phyloP scores from a whole-genome alignment of 2,329 filamentous ascomycete species.

The Fonsecaea nubica region DNA sequence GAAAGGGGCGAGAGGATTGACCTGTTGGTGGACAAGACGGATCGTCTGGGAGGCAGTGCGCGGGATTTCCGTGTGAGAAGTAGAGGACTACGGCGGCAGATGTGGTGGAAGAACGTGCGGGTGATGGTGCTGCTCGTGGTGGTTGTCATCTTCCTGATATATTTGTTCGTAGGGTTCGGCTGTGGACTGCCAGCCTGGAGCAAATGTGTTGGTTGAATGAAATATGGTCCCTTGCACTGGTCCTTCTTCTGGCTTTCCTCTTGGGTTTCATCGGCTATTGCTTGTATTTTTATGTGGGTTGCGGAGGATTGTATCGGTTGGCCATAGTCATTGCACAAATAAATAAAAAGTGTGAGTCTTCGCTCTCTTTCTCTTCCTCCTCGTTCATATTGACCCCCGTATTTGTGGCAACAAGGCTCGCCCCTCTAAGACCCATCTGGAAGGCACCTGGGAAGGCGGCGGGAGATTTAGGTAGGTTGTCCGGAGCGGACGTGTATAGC shows the following conservation, averaged over 20 bases:
- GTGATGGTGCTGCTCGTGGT: slow-evolving; percentile 85
- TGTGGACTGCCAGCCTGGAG: slow-evolving; percentile 69
- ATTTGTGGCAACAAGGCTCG: background rate
- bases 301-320: background rate
- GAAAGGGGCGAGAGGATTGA: slow-evolving; percentile 94
- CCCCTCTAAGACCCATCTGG: background rate
- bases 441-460: background rate
- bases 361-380: background rate
- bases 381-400: background rate
- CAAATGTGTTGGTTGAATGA: slow-evolving; percentile 48
- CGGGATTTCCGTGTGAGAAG: slow-evolving; percentile 89
- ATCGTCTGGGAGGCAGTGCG: slow-evolving; percentile 84
- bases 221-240: background rate
- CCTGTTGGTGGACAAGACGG: slow-evolving; percentile 94
- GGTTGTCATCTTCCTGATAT: slow-evolving; percentile 69
- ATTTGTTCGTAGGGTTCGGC: slow-evolving; percentile 74
- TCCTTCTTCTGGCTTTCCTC: background rate
- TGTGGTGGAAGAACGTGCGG: slow-evolving; percentile 99
- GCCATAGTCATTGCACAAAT: background rate
- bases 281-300: background rate
- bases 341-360: background rate
- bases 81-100: slow-evolving; percentile 82
- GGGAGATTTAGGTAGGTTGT: background rate
- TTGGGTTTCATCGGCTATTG: background rate
- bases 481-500: background rate